phyloP scores from a whole-genome alignment of 2,329 filamentous ascomycete genomes.

The Aspergillus ibericus region DNA sequence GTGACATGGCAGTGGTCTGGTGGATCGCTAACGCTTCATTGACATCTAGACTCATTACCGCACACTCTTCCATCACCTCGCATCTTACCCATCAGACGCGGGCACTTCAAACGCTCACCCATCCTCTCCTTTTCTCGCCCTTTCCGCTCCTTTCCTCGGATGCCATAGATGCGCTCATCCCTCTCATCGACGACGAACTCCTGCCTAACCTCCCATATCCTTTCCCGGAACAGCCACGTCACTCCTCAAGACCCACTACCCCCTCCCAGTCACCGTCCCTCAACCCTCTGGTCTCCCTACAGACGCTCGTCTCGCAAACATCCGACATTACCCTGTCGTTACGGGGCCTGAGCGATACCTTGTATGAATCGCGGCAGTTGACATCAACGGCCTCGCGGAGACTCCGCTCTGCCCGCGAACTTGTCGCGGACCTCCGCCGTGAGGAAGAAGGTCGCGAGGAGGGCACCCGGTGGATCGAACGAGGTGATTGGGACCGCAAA shows the following conservation, averaged over 20 bases:
- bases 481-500: conserved; percentile 78
- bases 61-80: conserved; percentile 58
- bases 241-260: conserved; percentile 30
- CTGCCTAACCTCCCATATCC: conserved; percentile 53
- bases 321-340: conserved; percentile 75
- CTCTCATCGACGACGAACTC: conserved; percentile 56
- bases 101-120: conserved; percentile 57
- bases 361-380: conserved; percentile 91
- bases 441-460: conserved; percentile 82
- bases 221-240: conserved; percentile 32
- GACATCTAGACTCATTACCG: conserved; percentile 54
- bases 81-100: conserved; percentile 63
- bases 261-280: conserved; percentile 30
- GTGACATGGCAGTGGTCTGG: background rate
- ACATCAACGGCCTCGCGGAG: conserved; percentile 78
- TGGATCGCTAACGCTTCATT: conserved; percentile 7
- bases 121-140: conserved; percentile 59
- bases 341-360: conserved; percentile 81
- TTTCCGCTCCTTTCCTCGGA: conserved; percentile 55
- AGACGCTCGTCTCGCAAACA: conserved; percentile 68
- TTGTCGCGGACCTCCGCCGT: conserved; percentile 78
- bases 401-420: conserved; percentile 77
- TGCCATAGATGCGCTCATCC: conserved; percentile 57
- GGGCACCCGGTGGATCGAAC: conserved; percentile 76
- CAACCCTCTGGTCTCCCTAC: conserved; percentile 64